Conservation (phyloP, 1,139 yeast species). For the Blastobotrys ciferrii region DNA sequence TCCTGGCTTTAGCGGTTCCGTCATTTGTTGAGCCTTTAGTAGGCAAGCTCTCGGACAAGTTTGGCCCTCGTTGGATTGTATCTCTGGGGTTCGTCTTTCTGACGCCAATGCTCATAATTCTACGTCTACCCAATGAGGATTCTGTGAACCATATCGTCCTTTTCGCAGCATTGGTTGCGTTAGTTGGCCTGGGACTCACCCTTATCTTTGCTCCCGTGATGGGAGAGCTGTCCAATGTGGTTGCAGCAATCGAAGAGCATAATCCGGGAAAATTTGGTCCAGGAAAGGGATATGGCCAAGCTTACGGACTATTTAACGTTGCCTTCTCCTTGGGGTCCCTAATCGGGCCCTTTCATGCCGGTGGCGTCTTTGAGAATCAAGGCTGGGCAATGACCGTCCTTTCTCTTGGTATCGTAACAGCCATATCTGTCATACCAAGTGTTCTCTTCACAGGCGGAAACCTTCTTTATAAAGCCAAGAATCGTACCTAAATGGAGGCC, state of each 20-base stretch:
- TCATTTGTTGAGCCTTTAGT: constrained; percentile 35
- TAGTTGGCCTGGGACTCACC: constrained; percentile 31
- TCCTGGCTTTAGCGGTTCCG: constrained; percentile 37
- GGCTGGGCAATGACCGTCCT: constrained; percentile 34
- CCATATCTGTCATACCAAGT: constrained; percentile 29
- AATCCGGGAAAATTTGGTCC: constrained; percentile 36
- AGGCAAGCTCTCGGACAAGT: constrained; percentile 34
- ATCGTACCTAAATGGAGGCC: not conserved
- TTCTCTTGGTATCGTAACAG: constrained; percentile 30
- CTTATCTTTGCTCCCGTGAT: constrained; percentile 32
- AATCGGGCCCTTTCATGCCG: constrained; percentile 38
- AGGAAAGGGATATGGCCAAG: constrained; percentile 38
- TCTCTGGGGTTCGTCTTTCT: constrained; percentile 29
- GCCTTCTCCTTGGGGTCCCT: constrained; percentile 36
- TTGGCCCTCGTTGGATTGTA: constrained; percentile 34
- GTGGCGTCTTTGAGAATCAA: constrained; percentile 25
- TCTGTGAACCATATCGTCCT: constrained; percentile 31
- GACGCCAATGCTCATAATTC: constrained; percentile 31
- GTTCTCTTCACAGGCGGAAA: constrained; percentile 32
- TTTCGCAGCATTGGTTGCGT: constrained; percentile 32
- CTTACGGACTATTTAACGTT: constrained; percentile 38
- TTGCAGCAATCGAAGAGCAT: constrained; percentile 28
- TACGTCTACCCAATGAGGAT: constrained; percentile 33
- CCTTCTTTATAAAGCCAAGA: constrained; percentile 3
- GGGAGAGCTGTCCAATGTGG: constrained; percentile 34